Evolutionary conservation across 495 filamentous ascomycete species (phyloP).

Genomic region (Aspergillus incahuasiensis): DNA sequence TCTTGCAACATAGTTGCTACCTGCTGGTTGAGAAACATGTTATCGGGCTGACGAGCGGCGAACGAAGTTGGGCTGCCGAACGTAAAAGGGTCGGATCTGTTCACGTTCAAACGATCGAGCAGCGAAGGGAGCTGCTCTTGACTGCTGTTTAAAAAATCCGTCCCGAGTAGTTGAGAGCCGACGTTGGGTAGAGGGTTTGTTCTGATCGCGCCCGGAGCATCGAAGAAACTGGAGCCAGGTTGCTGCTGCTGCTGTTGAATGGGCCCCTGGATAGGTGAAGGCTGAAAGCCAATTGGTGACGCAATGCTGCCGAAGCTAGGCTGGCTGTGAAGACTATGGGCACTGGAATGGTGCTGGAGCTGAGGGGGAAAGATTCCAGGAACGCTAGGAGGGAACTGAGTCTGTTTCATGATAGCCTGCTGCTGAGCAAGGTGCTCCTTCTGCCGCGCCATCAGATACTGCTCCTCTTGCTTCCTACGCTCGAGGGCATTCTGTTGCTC

Average conservation of each 20-base stretch:
- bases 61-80: conserved; percentile 47
- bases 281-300: conserved; percentile 71
- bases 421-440: conserved; percentile 89
- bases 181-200: conserved; percentile 35
- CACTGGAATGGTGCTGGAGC: conserved; percentile 89
- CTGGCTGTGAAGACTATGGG: conserved; percentile 92
- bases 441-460: conserved; percentile 91
- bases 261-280: conserved; percentile 68
- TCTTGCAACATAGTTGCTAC: conserved; percentile 57
- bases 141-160: conserved; percentile 40
- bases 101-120: conserved; percentile 56
- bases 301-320: conserved; percentile 90
- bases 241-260: conserved; percentile 47
- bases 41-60: conserved; percentile 51
- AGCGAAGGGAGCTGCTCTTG: conserved; percentile 59
- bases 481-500: conserved; percentile 97
- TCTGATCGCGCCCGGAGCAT: conserved; percentile 43
- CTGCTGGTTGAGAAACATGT: conserved; percentile 51
- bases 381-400: conserved; percentile 55
- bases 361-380: conserved; percentile 46
- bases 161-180: conserved; percentile 50
- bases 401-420: conserved; percentile 71
- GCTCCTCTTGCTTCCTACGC: conserved; percentile 94
- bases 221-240: conserved; percentile 63
- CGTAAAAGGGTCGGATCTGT: conserved; percentile 45